Conservation (phyloP, 768 basidiomycete genomes). For the Hypholoma sublateritium region DNA sequence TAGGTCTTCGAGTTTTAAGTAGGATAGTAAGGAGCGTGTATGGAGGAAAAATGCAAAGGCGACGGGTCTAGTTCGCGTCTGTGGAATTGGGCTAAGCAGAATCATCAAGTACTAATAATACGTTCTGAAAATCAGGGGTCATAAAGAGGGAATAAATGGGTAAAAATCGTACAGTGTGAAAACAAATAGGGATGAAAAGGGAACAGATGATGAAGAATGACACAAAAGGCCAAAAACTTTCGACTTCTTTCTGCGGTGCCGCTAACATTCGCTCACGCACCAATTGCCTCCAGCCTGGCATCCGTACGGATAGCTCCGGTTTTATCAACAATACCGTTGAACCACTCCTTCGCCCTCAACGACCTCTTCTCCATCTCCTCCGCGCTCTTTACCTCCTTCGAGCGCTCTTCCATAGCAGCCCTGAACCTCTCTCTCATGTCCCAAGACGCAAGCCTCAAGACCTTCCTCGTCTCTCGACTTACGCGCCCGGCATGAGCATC, state of each 20-base stretch:
- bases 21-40: slow-evolving; percentile 20
- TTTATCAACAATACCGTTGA: slow-evolving; percentile 52
- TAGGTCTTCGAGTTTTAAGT: not conserved
- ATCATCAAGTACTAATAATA: slow-evolving; percentile 12
- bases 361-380: slow-evolving; percentile 78
- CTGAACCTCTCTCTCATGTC: slow-evolving; percentile 84
- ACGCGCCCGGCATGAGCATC: slow-evolving; percentile 70
- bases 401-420: slow-evolving; percentile 75
- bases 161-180: not conserved
- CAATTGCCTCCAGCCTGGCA: slow-evolving; percentile 27
- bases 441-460: slow-evolving; percentile 87
- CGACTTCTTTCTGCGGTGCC: not conserved
- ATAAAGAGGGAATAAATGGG: slow-evolving; percentile 6
- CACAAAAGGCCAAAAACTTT: not conserved
- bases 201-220: not conserved
- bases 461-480: slow-evolving; percentile 87
- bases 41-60: not conserved
- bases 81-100: slow-evolving; percentile 5
- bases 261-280: slow-evolving; percentile 19
- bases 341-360: slow-evolving; percentile 68
- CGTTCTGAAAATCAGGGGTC: slow-evolving; percentile 8
- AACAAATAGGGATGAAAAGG: not conserved
- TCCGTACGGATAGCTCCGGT: slow-evolving; percentile 43
- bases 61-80: slow-evolving; percentile 22
- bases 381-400: slow-evolving; percentile 71